These are phyloP conservation scores for Aspergillus cavernicola DNA, from an alignment of 495 filamentous ascomycete species.

Conservation along the genomic window DNA sequence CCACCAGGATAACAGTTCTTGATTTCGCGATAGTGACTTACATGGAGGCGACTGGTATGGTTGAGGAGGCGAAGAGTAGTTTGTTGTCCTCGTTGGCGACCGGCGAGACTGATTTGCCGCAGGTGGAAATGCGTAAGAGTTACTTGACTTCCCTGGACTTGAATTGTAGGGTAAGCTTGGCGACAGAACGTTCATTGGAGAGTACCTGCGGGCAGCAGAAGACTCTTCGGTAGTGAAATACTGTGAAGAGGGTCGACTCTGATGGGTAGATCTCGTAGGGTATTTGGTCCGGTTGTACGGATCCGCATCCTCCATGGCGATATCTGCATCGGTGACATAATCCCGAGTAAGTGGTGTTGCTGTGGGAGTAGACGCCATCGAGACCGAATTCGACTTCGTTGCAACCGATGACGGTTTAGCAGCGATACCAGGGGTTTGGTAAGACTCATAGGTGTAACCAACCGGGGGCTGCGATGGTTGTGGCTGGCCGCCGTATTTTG, in stretches of 20 bases:
- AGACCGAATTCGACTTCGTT: constrained; percentile 51
- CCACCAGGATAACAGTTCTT: background rate
- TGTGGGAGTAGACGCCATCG: constrained; percentile 61
- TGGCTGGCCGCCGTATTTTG: constrained; percentile 46
- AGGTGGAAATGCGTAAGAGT: constrained; percentile 43
- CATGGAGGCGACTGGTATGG: constrained; percentile 60
- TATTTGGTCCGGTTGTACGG: constrained; percentile 80
- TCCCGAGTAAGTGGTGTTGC: constrained; percentile 65
- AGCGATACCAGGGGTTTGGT: constrained; percentile 50
- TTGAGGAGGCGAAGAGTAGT: constrained; percentile 60
- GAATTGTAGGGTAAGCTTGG: constrained; percentile 55
- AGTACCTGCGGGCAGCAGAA: constrained; percentile 84
- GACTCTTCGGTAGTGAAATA: constrained; percentile 71
- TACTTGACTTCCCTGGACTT: constrained; percentile 55
- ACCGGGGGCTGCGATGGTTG: constrained; percentile 57
- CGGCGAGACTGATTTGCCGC: constrained; percentile 44
- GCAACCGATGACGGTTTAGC: constrained; percentile 46
- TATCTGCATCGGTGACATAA: constrained; percentile 69
- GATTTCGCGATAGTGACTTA: constrained; percentile 27
- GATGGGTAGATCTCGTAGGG: constrained; percentile 62
- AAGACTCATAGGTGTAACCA: constrained; percentile 71
- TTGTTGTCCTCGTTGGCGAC: constrained; percentile 55
- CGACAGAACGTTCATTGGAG: constrained; percentile 82
- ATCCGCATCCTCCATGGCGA: constrained; percentile 90
- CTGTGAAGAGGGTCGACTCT: constrained; percentile 59